Conservation (phyloP, 83 land plant genomes). For the Diphasiastrum complanatum region DNA sequence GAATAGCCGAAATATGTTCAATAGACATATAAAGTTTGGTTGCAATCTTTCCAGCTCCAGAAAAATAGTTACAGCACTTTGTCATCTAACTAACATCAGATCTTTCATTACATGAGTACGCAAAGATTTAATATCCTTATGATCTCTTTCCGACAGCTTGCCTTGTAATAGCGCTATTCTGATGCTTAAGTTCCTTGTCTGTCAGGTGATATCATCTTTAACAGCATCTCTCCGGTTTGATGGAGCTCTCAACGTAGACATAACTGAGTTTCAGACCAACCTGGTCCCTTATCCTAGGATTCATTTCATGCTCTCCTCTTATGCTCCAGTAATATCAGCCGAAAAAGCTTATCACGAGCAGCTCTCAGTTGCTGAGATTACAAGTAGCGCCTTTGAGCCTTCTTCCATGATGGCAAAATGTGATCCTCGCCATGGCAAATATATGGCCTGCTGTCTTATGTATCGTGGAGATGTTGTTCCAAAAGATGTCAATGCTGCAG, state of each 20-base stretch:
- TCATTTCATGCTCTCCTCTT: conserved; percentile 20
- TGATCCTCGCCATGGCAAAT: conserved; percentile 21
- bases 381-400: conserved; percentile 20
- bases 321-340: conserved; percentile 19
- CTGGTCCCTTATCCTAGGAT: conserved; percentile 18
- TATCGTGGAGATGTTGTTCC: conserved; percentile 21
- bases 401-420: conserved; percentile 23
- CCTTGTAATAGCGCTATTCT: too few relatives aligned
- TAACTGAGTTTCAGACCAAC: conserved; percentile 21
- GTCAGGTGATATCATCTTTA: conserved; percentile 16
- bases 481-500: conserved; percentile 18
- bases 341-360: conserved; percentile 23
- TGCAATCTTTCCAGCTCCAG: too few relatives aligned
- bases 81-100: too few relatives aligned
- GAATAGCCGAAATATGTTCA: too few relatives aligned
- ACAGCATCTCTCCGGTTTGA: conserved; percentile 18
- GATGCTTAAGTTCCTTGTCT: too few relatives aligned
- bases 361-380: conserved; percentile 17
- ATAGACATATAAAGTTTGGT: too few relatives aligned
- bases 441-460: conserved; percentile 21
- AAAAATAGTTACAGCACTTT: too few relatives aligned
- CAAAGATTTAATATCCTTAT: too few relatives aligned
- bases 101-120: too few relatives aligned
- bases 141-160: too few relatives aligned
- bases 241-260: conserved; percentile 20